Conservation (phyloP, 1,284 basidiomycete genomes). For the Malassezia vespertilionis region DNA sequence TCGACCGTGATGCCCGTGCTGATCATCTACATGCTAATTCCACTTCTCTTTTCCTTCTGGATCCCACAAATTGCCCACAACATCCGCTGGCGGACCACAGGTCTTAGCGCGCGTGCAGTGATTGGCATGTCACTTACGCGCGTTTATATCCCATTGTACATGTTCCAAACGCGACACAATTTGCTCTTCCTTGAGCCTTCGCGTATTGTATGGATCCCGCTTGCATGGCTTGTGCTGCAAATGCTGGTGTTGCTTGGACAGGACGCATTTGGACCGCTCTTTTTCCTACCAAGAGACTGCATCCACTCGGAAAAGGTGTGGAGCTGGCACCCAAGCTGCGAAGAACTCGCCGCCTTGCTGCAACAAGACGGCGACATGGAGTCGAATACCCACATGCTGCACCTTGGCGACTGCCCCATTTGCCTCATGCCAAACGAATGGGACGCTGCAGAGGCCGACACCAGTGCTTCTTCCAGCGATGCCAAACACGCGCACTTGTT, state of each 20-base stretch:
- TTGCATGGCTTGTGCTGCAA: slow-evolving; percentile 7
- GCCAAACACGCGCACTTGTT: neutral
- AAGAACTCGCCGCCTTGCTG: slow-evolving; percentile 10
- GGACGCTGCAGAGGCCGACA: neutral
- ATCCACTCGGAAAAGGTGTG: slow-evolving; percentile 17
- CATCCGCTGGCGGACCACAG: slow-evolving; percentile 22
- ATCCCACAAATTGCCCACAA: slow-evolving; percentile 45
- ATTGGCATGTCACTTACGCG: slow-evolving; percentile 39
- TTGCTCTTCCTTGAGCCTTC: slow-evolving; percentile 35
- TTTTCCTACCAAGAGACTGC: slow-evolving; percentile 10
- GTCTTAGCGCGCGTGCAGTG: slow-evolving; percentile 32
- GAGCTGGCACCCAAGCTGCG: slow-evolving; percentile 42
- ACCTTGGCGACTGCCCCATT: slow-evolving; percentile 39
- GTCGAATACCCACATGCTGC: neutral
- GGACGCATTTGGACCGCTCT: slow-evolving; percentile 1
- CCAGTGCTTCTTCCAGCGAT: no score
- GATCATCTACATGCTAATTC: slow-evolving; percentile 1
- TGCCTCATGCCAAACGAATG: slow-evolving; percentile 35
- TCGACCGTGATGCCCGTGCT: slow-evolving; percentile 1
- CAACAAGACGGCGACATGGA: slow-evolving; percentile 11
- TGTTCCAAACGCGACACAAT: slow-evolving; percentile 39
- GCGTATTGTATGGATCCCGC: slow-evolving; percentile 31
- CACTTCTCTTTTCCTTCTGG: slow-evolving; percentile 23
- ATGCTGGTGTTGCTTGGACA: slow-evolving; percentile 10
- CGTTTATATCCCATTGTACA: slow-evolving; percentile 41